Conservation (phyloP, 2,329 filamentous ascomycete species). For the Dendryphion nanum region DNA sequence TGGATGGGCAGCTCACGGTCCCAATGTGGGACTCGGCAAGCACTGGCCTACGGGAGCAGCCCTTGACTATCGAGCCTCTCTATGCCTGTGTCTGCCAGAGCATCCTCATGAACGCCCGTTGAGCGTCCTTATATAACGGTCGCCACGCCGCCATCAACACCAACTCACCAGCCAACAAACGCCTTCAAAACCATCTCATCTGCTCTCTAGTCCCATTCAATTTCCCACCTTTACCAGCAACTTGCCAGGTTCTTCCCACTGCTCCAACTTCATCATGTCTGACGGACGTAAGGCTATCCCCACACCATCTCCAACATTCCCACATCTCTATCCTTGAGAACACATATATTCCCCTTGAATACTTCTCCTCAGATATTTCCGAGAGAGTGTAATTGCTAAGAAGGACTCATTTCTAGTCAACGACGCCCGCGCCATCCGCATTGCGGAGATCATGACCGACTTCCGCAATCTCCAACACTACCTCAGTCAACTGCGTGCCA, state of each 20-base stretch:
- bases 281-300: constrained; percentile 53
- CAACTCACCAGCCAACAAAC: too few relatives aligned
- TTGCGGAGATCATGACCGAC: constrained; percentile 64
- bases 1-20: constrained; percentile 32
- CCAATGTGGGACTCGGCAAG: constrained; percentile 38
- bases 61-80: constrained; percentile 34
- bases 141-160: constrained; percentile 28
- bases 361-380: too few relatives aligned
- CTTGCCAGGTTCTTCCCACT: constrained; percentile 5
- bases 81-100: constrained; percentile 16
- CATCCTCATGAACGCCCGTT: constrained; percentile 28
- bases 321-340: constrained; percentile 38
- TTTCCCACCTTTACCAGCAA: constrained; percentile 3
- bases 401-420: constrained; percentile 50
- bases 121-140: constrained; percentile 34
- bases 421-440: constrained; percentile 60
- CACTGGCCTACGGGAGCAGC: constrained; percentile 37
- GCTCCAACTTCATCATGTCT: constrained; percentile 44
- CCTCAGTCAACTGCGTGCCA: constrained; percentile 54
- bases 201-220: constrained; percentile 12
- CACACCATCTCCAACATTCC: constrained; percentile 13
- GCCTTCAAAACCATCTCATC: constrained; percentile 13
- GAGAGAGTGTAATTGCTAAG: too few relatives aligned
- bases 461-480: constrained; percentile 61
- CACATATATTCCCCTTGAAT: background rate